Evolutionary conservation across 192 early-diverging fungal species (phyloP).

Genomic region (Pilobolus umbonatus): DNA sequence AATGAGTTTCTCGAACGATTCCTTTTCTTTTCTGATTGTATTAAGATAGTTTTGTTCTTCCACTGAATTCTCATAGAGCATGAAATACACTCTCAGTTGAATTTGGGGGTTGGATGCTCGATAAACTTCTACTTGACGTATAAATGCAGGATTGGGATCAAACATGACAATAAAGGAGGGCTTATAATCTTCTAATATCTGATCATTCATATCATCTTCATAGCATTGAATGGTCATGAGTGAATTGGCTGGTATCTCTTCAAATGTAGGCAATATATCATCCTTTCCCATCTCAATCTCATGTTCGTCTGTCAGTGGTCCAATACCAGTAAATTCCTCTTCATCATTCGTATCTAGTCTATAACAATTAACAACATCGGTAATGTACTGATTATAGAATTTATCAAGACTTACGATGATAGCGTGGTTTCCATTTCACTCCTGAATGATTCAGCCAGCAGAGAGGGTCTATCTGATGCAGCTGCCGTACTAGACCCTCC

Average conservation of each 20-base stretch:
- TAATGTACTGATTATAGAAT: neutral
- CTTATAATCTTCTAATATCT: constrained; percentile 57
- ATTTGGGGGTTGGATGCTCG: constrained; percentile 44
- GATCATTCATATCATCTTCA: constrained; percentile 56
- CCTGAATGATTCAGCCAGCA: constrained; percentile 30
- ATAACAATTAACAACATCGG: neutral
- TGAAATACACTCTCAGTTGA: constrained; percentile 79
- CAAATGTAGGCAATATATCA: constrained; percentile 42
- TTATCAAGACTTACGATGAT: constrained; percentile 1
- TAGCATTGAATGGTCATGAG: constrained; percentile 56
- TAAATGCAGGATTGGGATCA: constrained; percentile 82
- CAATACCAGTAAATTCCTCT: constrained; percentile 15
- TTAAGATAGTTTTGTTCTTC: constrained; percentile 93
- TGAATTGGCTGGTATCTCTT: constrained; percentile 37
- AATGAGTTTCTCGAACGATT: constrained; percentile 91
- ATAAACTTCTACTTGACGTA: constrained; percentile 82
- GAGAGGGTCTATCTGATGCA: constrained; percentile 19
- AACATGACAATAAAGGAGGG: constrained; percentile 90
- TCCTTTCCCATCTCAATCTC: constrained; percentile 13
- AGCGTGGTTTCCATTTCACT: constrained; percentile 6
- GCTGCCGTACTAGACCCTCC: constrained; percentile 41
- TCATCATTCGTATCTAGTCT: constrained; percentile 38
- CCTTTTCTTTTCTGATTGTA: constrained; percentile 80
- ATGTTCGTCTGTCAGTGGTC: neutral
- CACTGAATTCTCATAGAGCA: constrained; percentile 90